Conservation (phyloP, 495 filamentous ascomycete genomes). For the Lasiosphaeria miniovina region DNA sequence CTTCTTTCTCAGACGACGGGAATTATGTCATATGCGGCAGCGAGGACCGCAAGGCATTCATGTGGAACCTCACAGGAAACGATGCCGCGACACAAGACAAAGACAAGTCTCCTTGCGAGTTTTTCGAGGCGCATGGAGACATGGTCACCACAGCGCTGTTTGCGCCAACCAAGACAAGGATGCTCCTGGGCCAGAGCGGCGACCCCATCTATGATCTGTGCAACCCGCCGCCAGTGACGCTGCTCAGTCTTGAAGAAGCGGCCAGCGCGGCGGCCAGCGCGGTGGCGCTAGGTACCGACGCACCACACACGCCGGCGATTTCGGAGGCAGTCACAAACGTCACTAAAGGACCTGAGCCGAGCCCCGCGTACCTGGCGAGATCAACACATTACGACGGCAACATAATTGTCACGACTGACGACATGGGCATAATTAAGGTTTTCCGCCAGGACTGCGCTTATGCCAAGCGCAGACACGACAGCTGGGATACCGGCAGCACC, state of each 20-base stretch:
- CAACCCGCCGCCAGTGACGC: slow-evolving; percentile 88
- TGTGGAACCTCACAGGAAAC: slow-evolving; percentile 69
- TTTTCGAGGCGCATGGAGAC: slow-evolving; percentile 83
- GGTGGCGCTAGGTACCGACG: slow-evolving; percentile 27
- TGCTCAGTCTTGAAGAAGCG: slow-evolving; percentile 69
- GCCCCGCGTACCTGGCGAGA: slow-evolving; percentile 65
- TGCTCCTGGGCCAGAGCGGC: slow-evolving; percentile 72
- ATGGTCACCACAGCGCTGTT: slow-evolving; percentile 86
- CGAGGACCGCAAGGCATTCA: slow-evolving; percentile 83
- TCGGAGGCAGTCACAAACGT: slow-evolving; percentile 25
- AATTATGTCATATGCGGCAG: slow-evolving; percentile 89
- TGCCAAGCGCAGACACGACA: slow-evolving; percentile 55
- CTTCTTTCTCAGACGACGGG: slow-evolving; percentile 83
- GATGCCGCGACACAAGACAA: slow-evolving; percentile 59
- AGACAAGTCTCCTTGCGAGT: slow-evolving; percentile 77
- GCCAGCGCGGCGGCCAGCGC: slow-evolving; percentile 37
- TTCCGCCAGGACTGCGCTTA: slow-evolving; percentile 91
- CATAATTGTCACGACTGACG: slow-evolving; percentile 90
- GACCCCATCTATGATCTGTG: slow-evolving; percentile 95
- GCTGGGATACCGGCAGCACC: slow-evolving; percentile 68
- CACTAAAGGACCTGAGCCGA: slow-evolving; percentile 46
- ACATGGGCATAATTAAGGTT: slow-evolving; percentile 83
- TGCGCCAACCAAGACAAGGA: slow-evolving; percentile 75
- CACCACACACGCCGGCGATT: slow-evolving; percentile 20
- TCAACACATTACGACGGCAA: slow-evolving; percentile 77